These are phyloP conservation scores for Galerina marginata DNA, from an alignment of 768 basidiomycete genomes.

Conservation along the genomic window DNA sequence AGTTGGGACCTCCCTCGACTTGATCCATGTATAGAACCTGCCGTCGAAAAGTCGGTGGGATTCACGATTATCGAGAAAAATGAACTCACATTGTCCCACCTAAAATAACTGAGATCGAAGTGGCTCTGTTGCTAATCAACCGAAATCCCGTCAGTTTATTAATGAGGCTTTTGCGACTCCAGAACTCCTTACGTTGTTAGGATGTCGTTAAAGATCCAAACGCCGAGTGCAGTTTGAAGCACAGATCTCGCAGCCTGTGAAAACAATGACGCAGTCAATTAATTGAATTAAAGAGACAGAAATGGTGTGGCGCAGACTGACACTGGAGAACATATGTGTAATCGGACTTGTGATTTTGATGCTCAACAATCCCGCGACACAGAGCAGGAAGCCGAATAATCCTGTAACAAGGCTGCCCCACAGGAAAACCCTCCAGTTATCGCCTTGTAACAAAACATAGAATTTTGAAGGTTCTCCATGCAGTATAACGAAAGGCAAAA, in stretches of 20 bases:
- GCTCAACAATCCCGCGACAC: conserved; percentile 77
- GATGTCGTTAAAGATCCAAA: conserved; percentile 77
- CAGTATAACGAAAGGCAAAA: conserved; percentile 67
- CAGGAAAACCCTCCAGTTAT: conserved; percentile 60
- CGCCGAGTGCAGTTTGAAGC: conserved; percentile 81
- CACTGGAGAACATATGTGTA: conserved; percentile 85
- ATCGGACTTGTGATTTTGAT: conserved; percentile 85
- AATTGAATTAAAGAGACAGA: conserved; percentile 11
- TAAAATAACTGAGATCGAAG: conserved; percentile 71
- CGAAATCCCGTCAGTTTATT: conserved; percentile 4
- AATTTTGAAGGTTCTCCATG: conserved; percentile 56
- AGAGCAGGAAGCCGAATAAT: conserved; percentile 81
- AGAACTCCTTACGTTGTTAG: conserved; percentile 63
- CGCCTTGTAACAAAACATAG: conserved; percentile 39
- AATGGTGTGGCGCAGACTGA: conserved; percentile 39
- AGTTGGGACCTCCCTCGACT: conserved; percentile 28
- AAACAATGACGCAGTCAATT: not conserved
- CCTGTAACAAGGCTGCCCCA: conserved; percentile 76
- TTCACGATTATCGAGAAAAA: not conserved
- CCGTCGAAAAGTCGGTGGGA: not conserved
- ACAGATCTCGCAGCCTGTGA: conserved; percentile 79
- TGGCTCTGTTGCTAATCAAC: conserved; percentile 58
- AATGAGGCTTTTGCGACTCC: not conserved
- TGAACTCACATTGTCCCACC: conserved; percentile 65
- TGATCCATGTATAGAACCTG: conserved; percentile 65